Conservation (phyloP, 257 asterid species). For the Nicotiana benthamiana region DNA sequence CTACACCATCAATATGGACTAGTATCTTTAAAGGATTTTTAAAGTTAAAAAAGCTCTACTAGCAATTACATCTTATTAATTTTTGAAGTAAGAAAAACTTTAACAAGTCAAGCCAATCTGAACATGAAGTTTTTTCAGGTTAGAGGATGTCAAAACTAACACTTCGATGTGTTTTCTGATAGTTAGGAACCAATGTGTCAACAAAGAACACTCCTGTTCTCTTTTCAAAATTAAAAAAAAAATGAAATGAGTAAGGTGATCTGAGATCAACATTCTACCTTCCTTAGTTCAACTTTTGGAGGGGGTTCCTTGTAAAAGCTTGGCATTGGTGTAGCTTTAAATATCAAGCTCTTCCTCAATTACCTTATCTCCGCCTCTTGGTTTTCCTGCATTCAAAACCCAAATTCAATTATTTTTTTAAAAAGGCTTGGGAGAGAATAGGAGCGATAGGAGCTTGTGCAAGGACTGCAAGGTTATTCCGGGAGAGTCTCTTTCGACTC, state of each 20-base stretch:
- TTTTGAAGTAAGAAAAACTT: not conserved
- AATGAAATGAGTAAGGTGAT: not conserved
- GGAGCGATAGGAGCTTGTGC: too few relatives aligned
- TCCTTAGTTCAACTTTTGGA: conserved; percentile 63
- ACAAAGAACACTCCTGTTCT: not conserved
- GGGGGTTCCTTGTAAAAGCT: conserved; percentile 87
- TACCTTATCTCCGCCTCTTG: conserved; percentile 79
- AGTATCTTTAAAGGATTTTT: not conserved
- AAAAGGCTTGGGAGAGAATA: not conserved
- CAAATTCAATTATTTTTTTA: not conserved
- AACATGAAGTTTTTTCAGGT: not conserved
- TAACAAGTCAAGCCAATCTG: not conserved
- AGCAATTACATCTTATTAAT: not conserved
- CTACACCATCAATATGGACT: not conserved
- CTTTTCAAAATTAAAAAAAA: too few relatives aligned
- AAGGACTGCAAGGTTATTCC: too few relatives aligned
- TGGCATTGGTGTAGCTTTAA: conserved; percentile 92
- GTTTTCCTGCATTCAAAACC: conserved; percentile 40
- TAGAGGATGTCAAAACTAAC: not conserved
- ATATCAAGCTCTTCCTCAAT: conserved; percentile 63
- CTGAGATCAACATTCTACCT: conserved; percentile 30
- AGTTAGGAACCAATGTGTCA: not conserved
- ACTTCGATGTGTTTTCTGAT: not conserved
- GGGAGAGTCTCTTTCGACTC: too few relatives aligned
- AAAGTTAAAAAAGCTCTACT: not conserved